A percentile compares a stretch with the other conserved stretches of the same genome.
phyloP scores from a whole-genome alignment of 768 basidiomycete genomes.

The Suillus hirtellus region DNA sequence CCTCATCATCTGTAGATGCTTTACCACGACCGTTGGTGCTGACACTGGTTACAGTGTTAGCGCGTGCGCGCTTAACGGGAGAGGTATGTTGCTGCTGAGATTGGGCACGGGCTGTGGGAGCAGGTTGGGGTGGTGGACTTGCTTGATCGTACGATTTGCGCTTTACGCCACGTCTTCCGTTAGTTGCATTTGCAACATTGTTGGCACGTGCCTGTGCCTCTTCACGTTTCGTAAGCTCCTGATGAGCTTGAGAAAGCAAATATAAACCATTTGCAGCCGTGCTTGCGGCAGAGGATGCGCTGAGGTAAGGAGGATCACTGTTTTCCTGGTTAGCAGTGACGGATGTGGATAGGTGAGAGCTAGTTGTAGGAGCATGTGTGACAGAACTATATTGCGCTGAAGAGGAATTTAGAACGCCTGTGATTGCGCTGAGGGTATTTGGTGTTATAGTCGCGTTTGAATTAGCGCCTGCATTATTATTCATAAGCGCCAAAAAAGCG shows the following conservation, averaged over 20 bases:
- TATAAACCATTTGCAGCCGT: constrained; percentile 91
- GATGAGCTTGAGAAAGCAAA: constrained; percentile 91
- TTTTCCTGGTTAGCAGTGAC: constrained; percentile 36
- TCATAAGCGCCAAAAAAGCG: constrained; percentile 91
- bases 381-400: constrained; percentile 28
- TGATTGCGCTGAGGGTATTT: constrained; percentile 60
- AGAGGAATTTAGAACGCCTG: constrained; percentile 62
- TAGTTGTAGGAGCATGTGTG: constrained; percentile 35
- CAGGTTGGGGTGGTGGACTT: constrained; percentile 34
- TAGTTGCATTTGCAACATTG: constrained; percentile 34
- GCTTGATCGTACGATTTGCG: constrained; percentile 61
- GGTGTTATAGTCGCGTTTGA: constrained; percentile 57
- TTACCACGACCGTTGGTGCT: constrained; percentile 37
- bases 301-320: constrained; percentile 34
- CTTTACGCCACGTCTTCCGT: constrained; percentile 58
- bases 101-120: constrained; percentile 24
- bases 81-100: constrained; percentile 21
- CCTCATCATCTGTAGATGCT: constrained; percentile 35
- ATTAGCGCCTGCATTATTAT: constrained; percentile 43
- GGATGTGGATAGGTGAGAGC: constrained; percentile 37
- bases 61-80: constrained; percentile 40
- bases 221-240: constrained; percentile 95
- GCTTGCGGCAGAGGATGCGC: constrained; percentile 58
- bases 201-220: constrained; percentile 71
- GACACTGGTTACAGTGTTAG: constrained; percentile 33